Evolutionary conservation across 1,284 basidiomycete genomes (phyloP), one percentile per base, ranked within the genome.

Genomic region (Marasmius sp.): DNA sequence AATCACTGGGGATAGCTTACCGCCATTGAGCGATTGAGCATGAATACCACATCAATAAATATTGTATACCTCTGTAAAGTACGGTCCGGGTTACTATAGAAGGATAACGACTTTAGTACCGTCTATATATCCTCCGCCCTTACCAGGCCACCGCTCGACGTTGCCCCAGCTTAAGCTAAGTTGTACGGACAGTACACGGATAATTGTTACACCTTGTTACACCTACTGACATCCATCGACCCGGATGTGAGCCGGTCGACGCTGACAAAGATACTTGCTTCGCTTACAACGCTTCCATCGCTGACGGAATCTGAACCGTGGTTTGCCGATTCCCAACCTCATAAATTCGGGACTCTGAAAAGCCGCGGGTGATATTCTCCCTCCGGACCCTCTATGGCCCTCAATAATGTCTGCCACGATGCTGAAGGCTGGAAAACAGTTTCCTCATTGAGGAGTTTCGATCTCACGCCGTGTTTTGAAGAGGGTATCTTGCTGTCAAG

Each of bases 401-500:
- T 37, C 34, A 14, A 70, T 70, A 8, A 16, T 47, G 9, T n/a
- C 61, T 86, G 85, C 69, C 78, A 71, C 57, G 79, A 83, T 67
- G 57, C 64, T 12, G 88, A 91, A 67, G 88, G 91, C 58, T 93
- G 91, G 86, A 77, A 75, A 1, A 78, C 83, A 14, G 75, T 87
- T 48, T 94, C 92, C 8, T 72, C 68, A 7, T 65, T 76, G 0
- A 84, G 92, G 60, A 79, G 85, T 33, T 92, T 95, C 69, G 95
- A 97, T 75, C 71, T 92, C 12, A 92, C 94, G 0, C 84, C 86
- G 7, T 98, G 95, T 74, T 94, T 93, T 68, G 91, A 96, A 70
- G 88, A 92, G 65, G 87, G 85, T 37, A 70, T 88, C n/a, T 51
- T 94, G 0, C 71, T 91, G 2, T 79, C 88, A 0, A 68, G 79